These are phyloP conservation scores for Brasilioporus rufonigricans DNA, from an alignment of 768 basidiomycete species.

Conservation along the genomic window DNA sequence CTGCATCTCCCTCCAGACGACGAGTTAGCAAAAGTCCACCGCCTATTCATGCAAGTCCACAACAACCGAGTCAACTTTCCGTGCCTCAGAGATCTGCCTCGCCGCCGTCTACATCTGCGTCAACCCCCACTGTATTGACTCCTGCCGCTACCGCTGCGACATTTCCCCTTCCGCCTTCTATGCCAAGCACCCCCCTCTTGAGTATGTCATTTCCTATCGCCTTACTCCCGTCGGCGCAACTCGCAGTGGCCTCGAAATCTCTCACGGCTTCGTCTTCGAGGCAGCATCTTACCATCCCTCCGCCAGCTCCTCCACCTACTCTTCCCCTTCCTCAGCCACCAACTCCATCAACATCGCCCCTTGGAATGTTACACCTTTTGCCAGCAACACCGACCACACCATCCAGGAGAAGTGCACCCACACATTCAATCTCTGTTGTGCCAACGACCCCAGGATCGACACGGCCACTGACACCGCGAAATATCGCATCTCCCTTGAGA, in stretches of 20 bases:
- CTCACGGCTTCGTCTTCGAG: conserved; percentile 18
- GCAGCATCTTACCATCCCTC: conserved; percentile 28
- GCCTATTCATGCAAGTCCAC: conserved; percentile 13
- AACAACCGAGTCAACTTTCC: conserved; percentile 8
- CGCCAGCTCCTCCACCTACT: conserved; percentile 31
- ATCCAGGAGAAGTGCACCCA: conserved; percentile 12
- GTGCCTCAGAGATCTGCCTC: conserved; percentile 10
- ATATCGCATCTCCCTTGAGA: conserved; percentile 22
- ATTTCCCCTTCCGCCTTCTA: conserved; percentile 17
- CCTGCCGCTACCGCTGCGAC: conserved; percentile 4
- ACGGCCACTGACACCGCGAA: conserved; percentile 16
- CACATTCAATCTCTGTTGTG: conserved; percentile 14
- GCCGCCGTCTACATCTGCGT: conserved; percentile 4
- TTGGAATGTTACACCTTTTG: not conserved
- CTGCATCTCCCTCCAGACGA: conserved; percentile 17
- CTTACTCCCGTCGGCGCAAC: not conserved
- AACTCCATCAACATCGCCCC: conserved; percentile 8
- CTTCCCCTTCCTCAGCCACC: conserved; percentile 29
- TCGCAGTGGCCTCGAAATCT: conserved; percentile 7
- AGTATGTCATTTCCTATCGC: conserved; percentile 10
- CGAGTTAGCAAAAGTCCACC: conserved; percentile 30
- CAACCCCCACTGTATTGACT: conserved; percentile 2
- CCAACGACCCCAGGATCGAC: conserved; percentile 9
- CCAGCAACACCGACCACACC: not conserved
- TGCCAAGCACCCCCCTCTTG: conserved; percentile 20